Base-by-base conservation (phyloP, 2,329 filamentous ascomycete species). In the Neophaeococcomyces mojaviensis region DNA sequence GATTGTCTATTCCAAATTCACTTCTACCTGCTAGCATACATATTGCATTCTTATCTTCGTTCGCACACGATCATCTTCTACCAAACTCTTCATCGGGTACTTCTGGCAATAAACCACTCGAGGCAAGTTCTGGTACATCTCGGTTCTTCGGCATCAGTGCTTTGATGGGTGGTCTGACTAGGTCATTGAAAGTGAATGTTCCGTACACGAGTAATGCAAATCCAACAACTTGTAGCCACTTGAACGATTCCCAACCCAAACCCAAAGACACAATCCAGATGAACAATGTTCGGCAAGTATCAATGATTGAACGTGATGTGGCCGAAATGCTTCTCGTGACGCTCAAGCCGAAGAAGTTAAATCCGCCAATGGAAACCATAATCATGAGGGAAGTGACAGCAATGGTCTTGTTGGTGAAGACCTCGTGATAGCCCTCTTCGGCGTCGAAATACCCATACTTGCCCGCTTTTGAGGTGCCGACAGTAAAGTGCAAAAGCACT, bases 301-400 rank as follows among this genome's bases (percentile, higher is more conserved):
- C 92, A 58, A 98, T 97, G 26, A 90, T 97, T 26, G 88, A 94
- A 50, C 92, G 81, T 1, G 90, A 88, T 0, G 92, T 98, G 9
- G 92, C 92, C 52, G 86, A 94, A 55, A 98, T 88, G 51, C 70
- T 82, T 49, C 87, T 81, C 1, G 92, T 98, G 7, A 98, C 90
- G 1, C 86, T 92, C 8, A 98, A 78, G 6, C 92, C 92, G 66
- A 98, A 98, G 73, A 94, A 98, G 70, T 98, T 98, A 78, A 97
- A 98, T 44, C 90, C 89, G 85, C 90, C 90, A 58, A 98, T 98
- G 59, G 88, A 94, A 55, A 98, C 77, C 92, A 98, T 98, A 63
- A 97, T 97, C 48, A 94, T 66, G 6, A 97, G 45, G 54, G 88
- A 94, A 18, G 86, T 86, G 2, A 89, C 57, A 24, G 82, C 78